phyloP scores from a whole-genome alignment of 31 red algal species.

The Endocladia muricata region DNA sequence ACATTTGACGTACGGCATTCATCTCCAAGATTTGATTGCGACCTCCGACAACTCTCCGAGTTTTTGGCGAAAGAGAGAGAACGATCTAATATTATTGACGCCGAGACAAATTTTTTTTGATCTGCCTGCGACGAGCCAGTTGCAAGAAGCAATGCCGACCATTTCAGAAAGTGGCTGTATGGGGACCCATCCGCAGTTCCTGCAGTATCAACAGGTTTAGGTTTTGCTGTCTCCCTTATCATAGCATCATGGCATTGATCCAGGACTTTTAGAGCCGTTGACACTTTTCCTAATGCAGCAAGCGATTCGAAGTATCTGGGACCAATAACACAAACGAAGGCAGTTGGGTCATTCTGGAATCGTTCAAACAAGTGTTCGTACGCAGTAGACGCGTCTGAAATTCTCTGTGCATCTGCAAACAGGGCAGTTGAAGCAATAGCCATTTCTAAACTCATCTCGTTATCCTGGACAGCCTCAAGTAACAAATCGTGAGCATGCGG shows the following conservation, averaged over 20 bases:
- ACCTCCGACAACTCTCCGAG: not conserved
- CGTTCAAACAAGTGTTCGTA: slow-evolving; percentile 38
- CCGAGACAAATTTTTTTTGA: slow-evolving; percentile 41
- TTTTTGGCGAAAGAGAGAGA: slow-evolving; percentile 32
- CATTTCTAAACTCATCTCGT: slow-evolving; percentile 27
- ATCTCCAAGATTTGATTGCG: slow-evolving; percentile 6
- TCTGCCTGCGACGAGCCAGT: slow-evolving; percentile 53
- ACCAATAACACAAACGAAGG: slow-evolving; percentile 23
- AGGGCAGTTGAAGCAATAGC: slow-evolving; percentile 46
- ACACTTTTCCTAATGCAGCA: slow-evolving; percentile 17
- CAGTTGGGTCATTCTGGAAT: slow-evolving; percentile 6
- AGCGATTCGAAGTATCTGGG: slow-evolving; percentile 56
- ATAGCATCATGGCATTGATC: slow-evolving; percentile 23
- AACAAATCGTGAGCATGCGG: slow-evolving; percentile 22
- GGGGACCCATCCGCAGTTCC: not conserved
- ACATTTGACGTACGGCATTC: slow-evolving; percentile 6
- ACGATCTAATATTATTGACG: slow-evolving; percentile 32
- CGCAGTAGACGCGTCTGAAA: slow-evolving; percentile 45
- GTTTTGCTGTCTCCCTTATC: not conserved
- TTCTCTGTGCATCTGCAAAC: slow-evolving; percentile 51
- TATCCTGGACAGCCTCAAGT: slow-evolving; percentile 39
- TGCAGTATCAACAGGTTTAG: not conserved
- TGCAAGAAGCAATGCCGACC: slow-evolving; percentile 39
- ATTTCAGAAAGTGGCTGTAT: slow-evolving; percentile 18
- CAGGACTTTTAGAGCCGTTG: slow-evolving; percentile 28